Evolutionary conservation across 805 yeast species (phyloP), one percentile per base, ranked within the genome.

Genomic region (Cyberlindnera meyerae): DNA sequence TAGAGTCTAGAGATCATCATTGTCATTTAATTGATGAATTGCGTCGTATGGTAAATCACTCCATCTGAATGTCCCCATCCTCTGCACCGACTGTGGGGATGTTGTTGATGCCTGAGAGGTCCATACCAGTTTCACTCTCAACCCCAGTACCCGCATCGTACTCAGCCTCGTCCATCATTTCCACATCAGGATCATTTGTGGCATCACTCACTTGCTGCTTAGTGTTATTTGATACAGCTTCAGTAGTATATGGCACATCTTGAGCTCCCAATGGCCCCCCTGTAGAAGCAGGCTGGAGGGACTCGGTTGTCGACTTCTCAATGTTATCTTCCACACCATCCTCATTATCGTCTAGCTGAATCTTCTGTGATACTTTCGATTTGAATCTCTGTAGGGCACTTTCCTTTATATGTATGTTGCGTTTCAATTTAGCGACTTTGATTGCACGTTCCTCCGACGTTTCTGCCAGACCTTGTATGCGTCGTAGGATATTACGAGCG

Each of bases 401-500:
- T 34, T 45, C 49, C 33, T 64, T 63, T 20, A 36, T 40, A 2
- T 43, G 44, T 8, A 60, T 66, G 30, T 66, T 52, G 22, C 45
- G 51, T 24, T 52, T 53, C 37, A 68, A 48, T n/a, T 47, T 49
- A 28, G 55, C 61, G 31, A 70, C 62, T 24, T 56, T 52, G 18
- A 39, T 40, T 27, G 61, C 46, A 27, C 68, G 45, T 13, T 57
- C 62, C 28, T 62, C 68, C 12, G 66, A 61, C 1, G 70, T 58
- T 41, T 68, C 72, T 24, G 65, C 57, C 30, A 70, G 55, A 1
- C 73, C 77, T 31, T 70, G 73, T 9, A 71, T 60, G 24, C 58
- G 60, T 38, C 61, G 61, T n/a, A 71, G 46, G 8, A 58, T 45
- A 34, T 49, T 58, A 31, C 65, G 56, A 24, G 68, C 52, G 32